A percentile compares a stretch with the other conserved stretches of the same genome.
phyloP scores from a whole-genome alignment of 495 filamentous ascomycete species.

The Massariosphaeria phaeospora region DNA sequence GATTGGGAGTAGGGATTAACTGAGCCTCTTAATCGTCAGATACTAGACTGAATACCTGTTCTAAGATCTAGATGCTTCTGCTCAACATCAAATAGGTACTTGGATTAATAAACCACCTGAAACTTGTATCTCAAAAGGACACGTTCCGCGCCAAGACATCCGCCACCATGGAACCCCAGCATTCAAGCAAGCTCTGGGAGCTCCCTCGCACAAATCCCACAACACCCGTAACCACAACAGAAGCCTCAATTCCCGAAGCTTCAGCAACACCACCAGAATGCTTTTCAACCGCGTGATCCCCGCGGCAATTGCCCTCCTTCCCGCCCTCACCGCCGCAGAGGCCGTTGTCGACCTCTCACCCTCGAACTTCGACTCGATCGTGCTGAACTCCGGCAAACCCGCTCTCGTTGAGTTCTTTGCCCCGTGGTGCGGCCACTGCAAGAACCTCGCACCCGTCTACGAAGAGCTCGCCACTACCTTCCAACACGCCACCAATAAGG shows the following conservation, averaged over 20 bases:
- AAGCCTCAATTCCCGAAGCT: constrained; percentile 9
- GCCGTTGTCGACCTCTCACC: constrained; percentile 79
- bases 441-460: constrained; percentile 88
- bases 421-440: constrained; percentile 99
- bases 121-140: too few relatives aligned
- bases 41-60: too few relatives aligned
- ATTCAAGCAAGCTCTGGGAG: too few relatives aligned
- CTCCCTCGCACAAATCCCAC: not conserved
- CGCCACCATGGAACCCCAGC: too few relatives aligned
- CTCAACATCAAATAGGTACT: too few relatives aligned
- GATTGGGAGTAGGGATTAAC: too few relatives aligned
- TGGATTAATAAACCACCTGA: too few relatives aligned
- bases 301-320: constrained; percentile 16
- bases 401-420: constrained; percentile 98
- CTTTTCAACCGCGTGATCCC: constrained; percentile 24
- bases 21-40: too few relatives aligned
- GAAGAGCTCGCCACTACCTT: constrained; percentile 81
- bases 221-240: not conserved
- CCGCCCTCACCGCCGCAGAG: constrained; percentile 30
- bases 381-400: constrained; percentile 88
- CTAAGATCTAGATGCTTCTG: too few relatives aligned
- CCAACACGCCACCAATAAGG: constrained; percentile 69
- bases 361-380: constrained; percentile 81
- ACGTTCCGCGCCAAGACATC: too few relatives aligned
- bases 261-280: constrained; percentile 11